A percentile compares a stretch with the other conserved stretches of the same genome.
These are phyloP conservation scores for Fusarium albidum DNA, from an alignment of 2,329 filamentous ascomycete species.

Conservation along the genomic window DNA sequence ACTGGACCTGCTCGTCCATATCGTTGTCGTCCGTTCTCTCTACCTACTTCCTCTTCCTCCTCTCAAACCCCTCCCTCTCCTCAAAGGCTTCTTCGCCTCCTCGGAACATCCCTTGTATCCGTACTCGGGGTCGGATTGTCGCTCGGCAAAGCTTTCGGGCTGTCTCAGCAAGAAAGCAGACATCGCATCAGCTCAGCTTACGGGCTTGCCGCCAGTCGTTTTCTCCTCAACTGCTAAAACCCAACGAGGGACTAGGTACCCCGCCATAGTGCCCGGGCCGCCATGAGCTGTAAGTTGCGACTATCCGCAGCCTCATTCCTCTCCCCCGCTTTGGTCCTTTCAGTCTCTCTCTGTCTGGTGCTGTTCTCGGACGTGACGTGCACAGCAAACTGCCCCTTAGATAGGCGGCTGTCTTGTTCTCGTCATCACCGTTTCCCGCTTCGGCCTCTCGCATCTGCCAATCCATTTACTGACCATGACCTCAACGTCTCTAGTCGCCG, in stretches of 20 bases:
- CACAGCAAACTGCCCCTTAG: neutral
- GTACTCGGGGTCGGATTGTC: slow-evolving; percentile 20
- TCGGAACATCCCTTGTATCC: slow-evolving; percentile 11
- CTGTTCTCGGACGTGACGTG: neutral
- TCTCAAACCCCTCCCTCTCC: slow-evolving; percentile 19
- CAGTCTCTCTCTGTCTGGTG: slow-evolving; percentile 10
- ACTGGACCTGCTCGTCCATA: slow-evolving; percentile 27
- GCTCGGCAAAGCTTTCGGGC: slow-evolving; percentile 3
- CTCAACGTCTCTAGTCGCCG: slow-evolving; percentile 67
- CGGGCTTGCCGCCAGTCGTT: slow-evolving; percentile 16
- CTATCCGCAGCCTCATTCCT: slow-evolving; percentile 37
- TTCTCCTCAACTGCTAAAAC: slow-evolving; percentile 14
- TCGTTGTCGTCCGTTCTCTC: slow-evolving; percentile 1
- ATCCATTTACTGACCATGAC: slow-evolving; percentile 35
- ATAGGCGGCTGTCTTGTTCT: neutral
- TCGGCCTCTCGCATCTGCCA: neutral
- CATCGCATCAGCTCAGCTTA: slow-evolving; percentile 7
- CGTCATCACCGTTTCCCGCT: neutral
- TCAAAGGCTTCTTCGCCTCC: slow-evolving; percentile 19
- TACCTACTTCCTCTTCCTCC: slow-evolving; percentile 12
- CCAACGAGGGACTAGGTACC: slow-evolving; percentile 33
- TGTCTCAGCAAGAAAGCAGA: neutral
- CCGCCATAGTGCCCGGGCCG: slow-evolving; percentile 40
- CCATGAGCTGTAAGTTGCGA: slow-evolving; percentile 46
- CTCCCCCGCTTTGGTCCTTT: slow-evolving; percentile 31